Evolutionary conservation across 2,329 filamentous ascomycete species (phyloP).

Genomic region (Talaromyces sp.): DNA sequence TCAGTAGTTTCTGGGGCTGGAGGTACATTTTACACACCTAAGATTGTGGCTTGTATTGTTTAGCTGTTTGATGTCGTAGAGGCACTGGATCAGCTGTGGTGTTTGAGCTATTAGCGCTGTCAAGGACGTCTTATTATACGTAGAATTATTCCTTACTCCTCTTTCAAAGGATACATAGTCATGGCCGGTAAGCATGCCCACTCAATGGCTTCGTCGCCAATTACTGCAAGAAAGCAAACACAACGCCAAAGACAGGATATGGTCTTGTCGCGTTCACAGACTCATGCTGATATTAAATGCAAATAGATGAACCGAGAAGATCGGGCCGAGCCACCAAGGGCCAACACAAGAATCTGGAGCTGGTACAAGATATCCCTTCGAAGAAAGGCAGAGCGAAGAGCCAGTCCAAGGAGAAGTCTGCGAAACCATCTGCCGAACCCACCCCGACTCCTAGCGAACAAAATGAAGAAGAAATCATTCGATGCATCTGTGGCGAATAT

Average conservation of each 20-base stretch:
- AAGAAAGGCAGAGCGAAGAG: conserved; percentile 48
- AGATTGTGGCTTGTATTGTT: conserved; percentile 38
- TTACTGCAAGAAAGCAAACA: neutral
- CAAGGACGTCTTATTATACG: conserved; percentile 23
- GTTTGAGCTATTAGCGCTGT: conserved; percentile 18
- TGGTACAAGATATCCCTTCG: conserved; percentile 56
- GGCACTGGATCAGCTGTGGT: conserved; percentile 29
- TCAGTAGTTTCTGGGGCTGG: conserved; percentile 30
- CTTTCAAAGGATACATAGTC: conserved; percentile 27
- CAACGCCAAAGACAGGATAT: neutral
- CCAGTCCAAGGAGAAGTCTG: conserved; percentile 43
- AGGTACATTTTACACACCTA: conserved; percentile 22
- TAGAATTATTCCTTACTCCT: conserved; percentile 31
- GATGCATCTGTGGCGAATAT: conserved; percentile 87
- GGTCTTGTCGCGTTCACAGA: conserved; percentile 16
- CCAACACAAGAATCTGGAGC: conserved; percentile 86
- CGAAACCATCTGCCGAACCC: conserved; percentile 48
- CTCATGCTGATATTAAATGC: conserved; percentile 29
- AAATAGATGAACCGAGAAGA: conserved; percentile 78
- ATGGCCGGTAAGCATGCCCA: conserved; percentile 61
- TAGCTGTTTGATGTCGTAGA: conserved; percentile 42
- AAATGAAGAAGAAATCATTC: conserved; percentile 70
- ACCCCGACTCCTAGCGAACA: conserved; percentile 46
- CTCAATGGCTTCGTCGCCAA: conserved; percentile 39
- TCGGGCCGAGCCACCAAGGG: conserved; percentile 96